Base-by-base conservation (phyloP, 2,329 filamentous ascomycete genomes). In the Ophiostoma sp. region DNA sequence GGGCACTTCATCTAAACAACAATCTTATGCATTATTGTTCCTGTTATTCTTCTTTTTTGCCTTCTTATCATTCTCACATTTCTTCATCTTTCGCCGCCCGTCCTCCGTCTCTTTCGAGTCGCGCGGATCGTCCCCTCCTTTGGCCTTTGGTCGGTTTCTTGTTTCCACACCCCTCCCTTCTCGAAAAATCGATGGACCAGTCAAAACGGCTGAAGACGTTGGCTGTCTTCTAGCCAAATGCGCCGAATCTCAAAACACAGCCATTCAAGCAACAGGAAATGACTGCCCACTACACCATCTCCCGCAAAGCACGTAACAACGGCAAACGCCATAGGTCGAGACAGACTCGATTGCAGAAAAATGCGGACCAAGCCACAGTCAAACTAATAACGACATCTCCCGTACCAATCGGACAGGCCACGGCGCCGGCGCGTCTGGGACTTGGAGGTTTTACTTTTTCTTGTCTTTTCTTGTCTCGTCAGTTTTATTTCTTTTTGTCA, bases 321-420 rank as follows among this genome's bases (percentile, higher is more conserved):
- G 19, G 42, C 42, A 50, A 25, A 48, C 25, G 66, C 45, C 45
- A 69, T 55, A 52, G 64, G 64, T n/a, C 64, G 61, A 45, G 61
- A 12, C n/a, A 25, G 59, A 39, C 39, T 12, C 39, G 11, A 42
- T 15, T 42, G 11, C 39, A 42, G 39, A 39, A 39, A 39, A 31
- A 31, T 25, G 39, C 63, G 63, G 63, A 25, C 61, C 64, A 68
- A 68, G 64, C 64, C 64, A 68, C 64, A 28, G 36, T 45, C 61
- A 22, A 48, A 48, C 42, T 17, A 61, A 31, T 59, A 59, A 59
- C 28, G 28, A 64, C 19, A 64, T 39, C 59, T 11, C n/a, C 31
- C 59, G 11, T 69, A 39, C 66, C 48, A 69, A 69, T 69, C 66
- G 66, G 66, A 57, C 66, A 31, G 66, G 31, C 66, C 31, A 69